Conservation (phyloP, 257 asterid species). For the Penstemon newberryi region DNA sequence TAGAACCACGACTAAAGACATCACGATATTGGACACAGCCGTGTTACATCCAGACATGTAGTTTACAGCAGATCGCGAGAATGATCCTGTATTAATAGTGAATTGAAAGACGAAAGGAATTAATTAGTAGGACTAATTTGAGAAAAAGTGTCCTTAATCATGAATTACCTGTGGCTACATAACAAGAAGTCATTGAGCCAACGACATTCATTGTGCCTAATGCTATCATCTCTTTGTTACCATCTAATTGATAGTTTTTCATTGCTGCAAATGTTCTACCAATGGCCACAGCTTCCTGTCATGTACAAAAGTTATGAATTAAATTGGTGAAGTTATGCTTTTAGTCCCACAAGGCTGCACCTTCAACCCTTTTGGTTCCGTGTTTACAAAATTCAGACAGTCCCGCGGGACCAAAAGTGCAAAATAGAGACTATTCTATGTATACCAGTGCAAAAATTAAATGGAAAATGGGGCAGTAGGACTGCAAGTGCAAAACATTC, state of each 20-base stretch:
- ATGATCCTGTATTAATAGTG: conserved; percentile 31
- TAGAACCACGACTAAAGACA: conserved; percentile 57
- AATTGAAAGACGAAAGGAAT: no score
- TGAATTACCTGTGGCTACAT: conserved; percentile 61
- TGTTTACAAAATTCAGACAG: no score
- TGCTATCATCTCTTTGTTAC: conserved; percentile 81
- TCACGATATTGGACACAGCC: conserved; percentile 68
- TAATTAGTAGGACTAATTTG: neutral
- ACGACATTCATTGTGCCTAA: conserved; percentile 69
- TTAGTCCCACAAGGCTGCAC: no score
- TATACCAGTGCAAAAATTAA: no score
- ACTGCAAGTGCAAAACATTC: no score
- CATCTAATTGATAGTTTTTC: conserved; percentile 75
- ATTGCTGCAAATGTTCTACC: conserved; percentile 78
- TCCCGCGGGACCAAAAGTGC: no score
- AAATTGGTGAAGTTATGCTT: no score
- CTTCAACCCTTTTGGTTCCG: no score
- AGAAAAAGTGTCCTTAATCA: neutral
- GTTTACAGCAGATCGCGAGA: conserved; percentile 52
- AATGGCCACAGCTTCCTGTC: conserved; percentile 80
- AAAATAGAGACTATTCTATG: no score
- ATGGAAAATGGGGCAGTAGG: no score
- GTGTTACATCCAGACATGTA: conserved; percentile 75
- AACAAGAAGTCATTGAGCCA: conserved; percentile 78
- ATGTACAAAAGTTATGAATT: neutral